Evolutionary conservation across 768 basidiomycete genomes (phyloP).

Genomic region (Termitomyces titanicus): DNA sequence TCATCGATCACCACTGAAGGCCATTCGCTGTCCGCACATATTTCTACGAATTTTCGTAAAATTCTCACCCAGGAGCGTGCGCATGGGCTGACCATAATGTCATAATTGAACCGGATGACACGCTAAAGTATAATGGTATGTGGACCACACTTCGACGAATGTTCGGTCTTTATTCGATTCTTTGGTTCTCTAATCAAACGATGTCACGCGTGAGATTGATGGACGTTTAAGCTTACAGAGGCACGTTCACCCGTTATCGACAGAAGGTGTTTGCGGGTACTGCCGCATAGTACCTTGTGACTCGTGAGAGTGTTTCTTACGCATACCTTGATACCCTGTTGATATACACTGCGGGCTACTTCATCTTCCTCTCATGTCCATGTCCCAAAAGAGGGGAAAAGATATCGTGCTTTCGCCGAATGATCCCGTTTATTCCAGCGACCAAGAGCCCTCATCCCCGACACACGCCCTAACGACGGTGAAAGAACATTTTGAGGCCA

Average conservation of each 20-base stretch:
- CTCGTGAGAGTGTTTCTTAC: no score
- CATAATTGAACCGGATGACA: no score
- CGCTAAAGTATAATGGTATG: no score
- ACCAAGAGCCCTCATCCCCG: slow-evolving; percentile 7
- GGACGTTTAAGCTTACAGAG: no score
- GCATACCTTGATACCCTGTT: slow-evolving; percentile 18
- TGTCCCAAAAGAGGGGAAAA: slow-evolving; percentile 8
- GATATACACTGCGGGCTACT: slow-evolving; percentile 13
- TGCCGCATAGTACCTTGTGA: no score
- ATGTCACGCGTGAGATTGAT: slow-evolving; percentile 7
- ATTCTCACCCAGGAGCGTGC: background rate
- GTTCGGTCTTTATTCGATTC: no score
- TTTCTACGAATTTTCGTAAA: background rate
- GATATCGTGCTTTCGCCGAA: slow-evolving; percentile 4
- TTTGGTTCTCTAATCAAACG: slow-evolving; percentile 1
- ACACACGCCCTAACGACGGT: slow-evolving; percentile 3
- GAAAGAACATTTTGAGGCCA: slow-evolving; percentile 12
- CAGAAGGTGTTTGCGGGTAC: slow-evolving; percentile 17
- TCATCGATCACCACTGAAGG: background rate
- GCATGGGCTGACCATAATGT: no score
- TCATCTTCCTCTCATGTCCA: slow-evolving; percentile 16
- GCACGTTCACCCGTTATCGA: background rate
- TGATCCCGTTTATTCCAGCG: slow-evolving; percentile 5
- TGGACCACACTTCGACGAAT: no score
- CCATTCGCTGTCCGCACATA: background rate